Evolutionary conservation across 495 filamentous ascomycete species (phyloP).

Genomic region (Apodospora peruviana): DNA sequence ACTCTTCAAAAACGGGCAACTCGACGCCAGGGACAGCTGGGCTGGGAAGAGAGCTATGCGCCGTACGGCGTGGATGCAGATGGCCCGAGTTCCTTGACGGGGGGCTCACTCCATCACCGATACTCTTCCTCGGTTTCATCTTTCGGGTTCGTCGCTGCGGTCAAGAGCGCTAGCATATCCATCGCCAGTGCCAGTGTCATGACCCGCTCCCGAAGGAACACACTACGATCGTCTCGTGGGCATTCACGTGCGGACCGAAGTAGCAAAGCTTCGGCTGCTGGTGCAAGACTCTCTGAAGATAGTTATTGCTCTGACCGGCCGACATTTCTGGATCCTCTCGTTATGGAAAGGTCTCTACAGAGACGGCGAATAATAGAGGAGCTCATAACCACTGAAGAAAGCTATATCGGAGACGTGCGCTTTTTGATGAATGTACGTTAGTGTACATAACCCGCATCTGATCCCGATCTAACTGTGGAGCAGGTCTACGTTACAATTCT

Average conservation of each 20-base stretch:
- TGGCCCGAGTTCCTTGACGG: constrained; percentile 13
- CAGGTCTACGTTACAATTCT: constrained; percentile 66
- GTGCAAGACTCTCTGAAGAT: constrained; percentile 60
- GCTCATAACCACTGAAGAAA: constrained; percentile 76
- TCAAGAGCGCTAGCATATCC: constrained; percentile 73
- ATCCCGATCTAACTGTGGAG: constrained; percentile 7
- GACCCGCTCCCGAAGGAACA: constrained; percentile 51
- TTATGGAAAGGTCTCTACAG: constrained; percentile 62
- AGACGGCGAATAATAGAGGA: constrained; percentile 77
- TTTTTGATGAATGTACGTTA: constrained; percentile 72
- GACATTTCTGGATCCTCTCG: constrained; percentile 60
- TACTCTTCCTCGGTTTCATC: constrained; percentile 66
- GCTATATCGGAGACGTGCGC: constrained; percentile 81
- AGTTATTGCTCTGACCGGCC: constrained; percentile 51
- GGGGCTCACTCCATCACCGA: constrained; percentile 36
- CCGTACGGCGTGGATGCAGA: constrained; percentile 37
- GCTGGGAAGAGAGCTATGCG: constrained; percentile 21
- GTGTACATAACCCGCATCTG: neutral
- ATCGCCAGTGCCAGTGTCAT: constrained; percentile 62
- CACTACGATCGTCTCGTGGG: constrained; percentile 45
- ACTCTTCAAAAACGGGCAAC: constrained; percentile 45
- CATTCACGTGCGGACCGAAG: constrained; percentile 56
- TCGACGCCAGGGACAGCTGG: constrained; percentile 31
- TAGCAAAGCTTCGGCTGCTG: constrained; percentile 56
- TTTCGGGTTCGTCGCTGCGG: constrained; percentile 63